Evolutionary conservation across 805 yeast genomes (phyloP).

Genomic region (Nakazawaea laoshanensis): DNA sequence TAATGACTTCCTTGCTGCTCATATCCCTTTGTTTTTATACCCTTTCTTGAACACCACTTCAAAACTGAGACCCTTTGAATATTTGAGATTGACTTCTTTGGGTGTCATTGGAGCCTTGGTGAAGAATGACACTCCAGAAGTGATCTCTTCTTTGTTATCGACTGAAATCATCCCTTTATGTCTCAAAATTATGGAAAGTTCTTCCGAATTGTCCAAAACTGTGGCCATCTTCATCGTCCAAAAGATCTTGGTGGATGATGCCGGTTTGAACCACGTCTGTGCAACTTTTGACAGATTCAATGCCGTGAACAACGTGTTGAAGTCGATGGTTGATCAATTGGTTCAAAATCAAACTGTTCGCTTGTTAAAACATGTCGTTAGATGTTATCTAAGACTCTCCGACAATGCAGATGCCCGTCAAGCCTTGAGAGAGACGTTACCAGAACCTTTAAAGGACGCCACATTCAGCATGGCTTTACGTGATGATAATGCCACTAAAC

Average conservation of each 20-base stretch:
- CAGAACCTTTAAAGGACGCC: conserved; percentile 81
- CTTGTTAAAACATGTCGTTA: conserved; percentile 82
- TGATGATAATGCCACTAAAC: conserved; percentile 83
- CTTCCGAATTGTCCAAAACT: conserved; percentile 88
- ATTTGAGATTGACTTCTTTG: conserved; percentile 81
- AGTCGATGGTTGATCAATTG: conserved; percentile 80
- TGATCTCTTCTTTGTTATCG: conserved; percentile 81
- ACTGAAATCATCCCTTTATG: conserved; percentile 96
- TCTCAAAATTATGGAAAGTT: conserved; percentile 88
- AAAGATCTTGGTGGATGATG: conserved; percentile 84
- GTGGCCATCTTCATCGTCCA: conserved; percentile 96
- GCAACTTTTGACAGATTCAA: conserved; percentile 92
- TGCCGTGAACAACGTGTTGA: conserved; percentile 85
- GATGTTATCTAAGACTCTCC: conserved; percentile 85
- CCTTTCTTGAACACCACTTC: conserved; percentile 92
- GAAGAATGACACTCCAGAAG: conserved; percentile 92
- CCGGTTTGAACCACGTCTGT: conserved; percentile 86
- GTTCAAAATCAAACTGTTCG: conserved; percentile 72
- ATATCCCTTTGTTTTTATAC: conserved; percentile 84
- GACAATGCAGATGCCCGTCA: conserved; percentile 89
- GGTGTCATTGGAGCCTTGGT: conserved; percentile 98
- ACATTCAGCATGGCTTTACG: conserved; percentile 71
- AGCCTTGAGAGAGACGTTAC: conserved; percentile 73
- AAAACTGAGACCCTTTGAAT: conserved; percentile 88
- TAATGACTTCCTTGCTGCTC: conserved; percentile 76